These are phyloP conservation scores for Pythium brachiatum DNA, from an alignment of 352 stramenopile species.

Conservation along the genomic window DNA sequence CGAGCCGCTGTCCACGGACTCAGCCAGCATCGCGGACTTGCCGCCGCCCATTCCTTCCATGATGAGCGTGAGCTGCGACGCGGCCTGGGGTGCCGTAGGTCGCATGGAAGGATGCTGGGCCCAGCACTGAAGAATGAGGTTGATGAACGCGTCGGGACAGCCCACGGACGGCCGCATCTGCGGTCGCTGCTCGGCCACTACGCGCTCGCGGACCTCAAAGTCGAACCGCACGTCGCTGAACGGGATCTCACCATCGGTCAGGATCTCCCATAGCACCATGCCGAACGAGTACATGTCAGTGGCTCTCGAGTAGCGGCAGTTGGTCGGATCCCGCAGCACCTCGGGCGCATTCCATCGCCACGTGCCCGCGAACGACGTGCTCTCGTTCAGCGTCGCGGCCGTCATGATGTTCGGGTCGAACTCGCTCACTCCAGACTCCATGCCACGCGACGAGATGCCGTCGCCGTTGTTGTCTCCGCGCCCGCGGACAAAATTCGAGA, in stretches of 20 bases:
- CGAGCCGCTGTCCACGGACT: constrained; percentile 63
- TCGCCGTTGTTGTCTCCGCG: constrained; percentile 32
- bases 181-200: constrained; percentile 50
- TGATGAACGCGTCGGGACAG: constrained; percentile 52
- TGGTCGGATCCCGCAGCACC: constrained; percentile 61
- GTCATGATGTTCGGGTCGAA: constrained; percentile 11
- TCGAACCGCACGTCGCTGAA: constrained; percentile 68
- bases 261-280: constrained; percentile 75
- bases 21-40: constrained; percentile 32
- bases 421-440: constrained; percentile 1
- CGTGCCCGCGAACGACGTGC: constrained; percentile 63
- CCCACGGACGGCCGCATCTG: constrained; percentile 43
- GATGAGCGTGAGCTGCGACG: constrained; percentile 50
- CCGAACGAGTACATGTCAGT: constrained; percentile 78
- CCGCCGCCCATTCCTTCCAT: constrained; percentile 48
- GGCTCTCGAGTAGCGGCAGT: constrained; percentile 56
- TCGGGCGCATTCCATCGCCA: constrained; percentile 74
- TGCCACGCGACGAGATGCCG: constrained; percentile 24
- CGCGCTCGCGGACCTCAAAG: constrained; percentile 65
- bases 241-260: constrained; percentile 52
- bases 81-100: constrained; percentile 44
- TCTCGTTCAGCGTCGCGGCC: constrained; percentile 37
- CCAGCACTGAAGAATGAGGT: constrained; percentile 66
- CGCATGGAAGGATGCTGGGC: constrained; percentile 41
- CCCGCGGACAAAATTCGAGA: constrained; percentile 29